Evolutionary conservation across 306 rosid genomes (phyloP).

Genomic region (Castanea mollissima): DNA sequence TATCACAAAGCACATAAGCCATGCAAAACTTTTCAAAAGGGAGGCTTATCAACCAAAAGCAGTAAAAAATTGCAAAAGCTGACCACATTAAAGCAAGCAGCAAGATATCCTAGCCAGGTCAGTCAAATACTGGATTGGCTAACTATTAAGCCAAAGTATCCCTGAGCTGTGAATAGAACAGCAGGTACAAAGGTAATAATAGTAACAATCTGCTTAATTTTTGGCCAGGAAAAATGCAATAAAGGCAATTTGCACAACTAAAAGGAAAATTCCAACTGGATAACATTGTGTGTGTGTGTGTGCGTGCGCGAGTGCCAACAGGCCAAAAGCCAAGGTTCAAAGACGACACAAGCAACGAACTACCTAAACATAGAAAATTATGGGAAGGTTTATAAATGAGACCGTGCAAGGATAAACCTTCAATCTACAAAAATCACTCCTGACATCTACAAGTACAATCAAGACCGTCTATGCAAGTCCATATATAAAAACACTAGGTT

Average conservation of each 20-base stretch:
- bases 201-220: too few species aligned
- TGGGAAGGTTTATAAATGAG: too few species aligned
- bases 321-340: background rate
- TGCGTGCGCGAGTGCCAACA: accelerated
- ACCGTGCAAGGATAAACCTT: background rate
- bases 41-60: background rate
- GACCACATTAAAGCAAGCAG: background rate
- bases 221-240: background rate
- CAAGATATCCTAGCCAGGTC: background rate
- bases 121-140: background rate
- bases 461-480: background rate
- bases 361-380: background rate
- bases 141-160: background rate
- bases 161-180: background rate
- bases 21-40: background rate
- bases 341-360: background rate
- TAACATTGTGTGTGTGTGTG: background rate
- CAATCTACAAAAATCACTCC: background rate
- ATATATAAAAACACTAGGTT: too few species aligned
- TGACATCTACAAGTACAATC: background rate
- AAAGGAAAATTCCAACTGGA: background rate
- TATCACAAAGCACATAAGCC: background rate
- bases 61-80: background rate
- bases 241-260: background rate
- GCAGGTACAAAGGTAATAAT: background rate